phyloP scores from a whole-genome alignment of 2,329 filamentous ascomycete genomes.

The Colletotrichum eleusines region DNA sequence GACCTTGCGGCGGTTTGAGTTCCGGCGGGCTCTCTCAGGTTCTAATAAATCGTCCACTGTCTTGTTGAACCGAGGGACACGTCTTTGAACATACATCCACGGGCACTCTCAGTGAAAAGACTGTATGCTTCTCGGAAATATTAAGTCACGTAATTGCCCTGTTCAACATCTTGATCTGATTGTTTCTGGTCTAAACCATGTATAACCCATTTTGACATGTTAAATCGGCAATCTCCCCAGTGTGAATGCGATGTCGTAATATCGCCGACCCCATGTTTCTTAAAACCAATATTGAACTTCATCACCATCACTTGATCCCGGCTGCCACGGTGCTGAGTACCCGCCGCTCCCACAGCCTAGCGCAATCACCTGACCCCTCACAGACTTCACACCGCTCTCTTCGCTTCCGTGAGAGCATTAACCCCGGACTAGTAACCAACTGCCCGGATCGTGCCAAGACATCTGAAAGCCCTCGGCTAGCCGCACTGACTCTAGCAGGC shows the following conservation, averaged over 20 bases:
- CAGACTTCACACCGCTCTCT: background rate
- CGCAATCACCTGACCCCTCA: background rate
- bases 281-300: background rate
- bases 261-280: background rate
- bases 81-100: background rate
- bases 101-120: no score
- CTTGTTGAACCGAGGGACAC: background rate
- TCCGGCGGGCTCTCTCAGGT: background rate
- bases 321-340: background rate
- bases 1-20: no score
- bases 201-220: background rate
- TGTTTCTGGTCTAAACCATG: background rate
- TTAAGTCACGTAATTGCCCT: no score
- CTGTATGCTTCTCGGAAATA: no score
- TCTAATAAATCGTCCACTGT: background rate
- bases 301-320: background rate
- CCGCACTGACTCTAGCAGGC: background rate
- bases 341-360: background rate
- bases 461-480: background rate
- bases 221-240: background rate
- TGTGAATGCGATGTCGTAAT: background rate
- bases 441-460: background rate
- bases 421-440: no score
- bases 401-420: no score
- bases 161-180: background rate